Evolutionary conservation across 2,329 filamentous ascomycete genomes (phyloP).

Genomic region (Metarhizium anisopliae): DNA sequence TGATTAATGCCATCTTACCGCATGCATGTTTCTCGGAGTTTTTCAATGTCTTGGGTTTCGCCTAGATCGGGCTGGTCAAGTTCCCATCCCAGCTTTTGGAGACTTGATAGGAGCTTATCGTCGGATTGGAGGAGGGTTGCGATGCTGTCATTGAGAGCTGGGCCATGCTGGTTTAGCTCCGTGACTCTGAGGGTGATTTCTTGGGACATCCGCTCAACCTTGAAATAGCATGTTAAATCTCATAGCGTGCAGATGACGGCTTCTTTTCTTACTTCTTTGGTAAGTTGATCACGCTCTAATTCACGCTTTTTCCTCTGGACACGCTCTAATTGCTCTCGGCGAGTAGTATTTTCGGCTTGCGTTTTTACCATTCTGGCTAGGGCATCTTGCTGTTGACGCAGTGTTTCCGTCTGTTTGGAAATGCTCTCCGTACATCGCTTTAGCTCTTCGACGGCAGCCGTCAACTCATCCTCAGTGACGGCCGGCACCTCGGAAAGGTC

Average conservation of each 20-base stretch:
- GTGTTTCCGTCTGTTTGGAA: constrained; percentile 50
- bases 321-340: constrained; percentile 20
- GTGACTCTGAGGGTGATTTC: constrained; percentile 34
- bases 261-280: constrained; percentile 27
- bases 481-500: constrained; percentile 40
- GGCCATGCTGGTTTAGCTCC: constrained; percentile 43
- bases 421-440: constrained; percentile 55
- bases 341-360: constrained; percentile 18
- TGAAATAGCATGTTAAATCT: neutral
- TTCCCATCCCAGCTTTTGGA: constrained; percentile 58
- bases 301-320: constrained; percentile 21
- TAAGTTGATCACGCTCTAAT: constrained; percentile 30
- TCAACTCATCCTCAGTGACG: constrained; percentile 50
- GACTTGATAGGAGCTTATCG: constrained; percentile 53
- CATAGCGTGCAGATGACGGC: neutral
- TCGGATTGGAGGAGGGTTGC: constrained; percentile 48
- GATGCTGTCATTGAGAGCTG: constrained; percentile 38
- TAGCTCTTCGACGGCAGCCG: constrained; percentile 53
- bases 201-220: constrained; percentile 41
- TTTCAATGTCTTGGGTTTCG: constrained; percentile 43
- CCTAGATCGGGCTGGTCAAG: constrained; percentile 44
- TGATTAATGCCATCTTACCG: constrained; percentile 23
- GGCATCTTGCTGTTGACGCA: constrained; percentile 54
- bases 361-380: constrained; percentile 41
- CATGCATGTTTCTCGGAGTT: constrained; percentile 50